Evolutionary conservation across 495 filamentous ascomycete species (phyloP), one percentile per base, ranked within the genome.

Genomic region (Tuber brumale): DNA sequence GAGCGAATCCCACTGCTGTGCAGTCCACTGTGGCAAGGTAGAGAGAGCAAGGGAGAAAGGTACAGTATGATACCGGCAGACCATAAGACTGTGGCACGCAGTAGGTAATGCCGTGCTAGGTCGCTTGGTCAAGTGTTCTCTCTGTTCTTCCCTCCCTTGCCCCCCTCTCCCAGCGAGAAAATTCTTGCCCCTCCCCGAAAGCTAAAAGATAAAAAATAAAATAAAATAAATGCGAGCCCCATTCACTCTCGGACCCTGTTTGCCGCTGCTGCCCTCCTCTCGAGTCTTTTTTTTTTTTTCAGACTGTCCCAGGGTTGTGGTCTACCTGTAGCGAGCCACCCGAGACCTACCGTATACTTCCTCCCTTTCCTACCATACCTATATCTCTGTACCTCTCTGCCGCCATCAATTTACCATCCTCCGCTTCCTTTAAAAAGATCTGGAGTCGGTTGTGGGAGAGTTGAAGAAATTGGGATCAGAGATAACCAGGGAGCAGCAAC

Each of bases 311-410:
- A 70, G 72, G 74, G 74, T n/a, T 72, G 71, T 41, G 72, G 48
- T 70, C 72, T 72, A n/a, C n/a, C n/a, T n/a, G n/a, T n/a, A 42
- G 76, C 74, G 14, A 78, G 72, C 37, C 73, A 44, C 57, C 70
- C 66, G 73, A 80, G 78, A 76, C 74, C 27, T 71, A 75, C 79
- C 31, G 3, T 4, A 46, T 69, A 23, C 73, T 72, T 44, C 31
- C 61, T 70, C 69, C 39, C 69, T 46, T 73, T 57, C 27, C 31
- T 23, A 70, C 66, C 46, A 44, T 72, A n/a, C n/a, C n/a, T n/a
- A 44, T 48, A 41, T 44, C 27, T 46, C 70, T 66, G 44, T 37
- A 57, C 48, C 61, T 70, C 72, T 73, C 70, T 51, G 37, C 78
- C 78, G 70, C 37, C 61, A 21, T 70, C 72, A 43, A 70, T 42